Evolutionary conservation across 176 grass and related monocot genomes (phyloP).

Genomic region (Alopecurus myosuroides): DNA sequence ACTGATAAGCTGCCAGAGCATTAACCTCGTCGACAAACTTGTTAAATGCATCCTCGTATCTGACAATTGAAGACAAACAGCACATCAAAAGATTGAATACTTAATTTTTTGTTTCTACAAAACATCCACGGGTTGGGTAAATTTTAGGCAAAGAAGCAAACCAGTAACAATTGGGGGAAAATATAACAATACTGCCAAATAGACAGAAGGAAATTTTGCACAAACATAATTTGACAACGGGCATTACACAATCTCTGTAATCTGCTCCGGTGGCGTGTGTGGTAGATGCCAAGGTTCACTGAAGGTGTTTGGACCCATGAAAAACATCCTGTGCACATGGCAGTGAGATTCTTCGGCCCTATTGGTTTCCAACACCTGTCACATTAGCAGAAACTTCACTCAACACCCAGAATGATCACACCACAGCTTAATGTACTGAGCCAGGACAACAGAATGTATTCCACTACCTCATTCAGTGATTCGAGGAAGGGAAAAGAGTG

Average conservation of each 20-base stretch:
- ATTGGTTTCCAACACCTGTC: constrained; percentile 90
- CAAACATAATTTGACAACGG: constrained; percentile 1
- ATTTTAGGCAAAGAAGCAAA: constrained; percentile 10
- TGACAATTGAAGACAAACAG: constrained; percentile 20
- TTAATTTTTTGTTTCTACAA: background rate
- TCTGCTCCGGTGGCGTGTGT: constrained; percentile 72
- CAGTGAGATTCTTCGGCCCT: constrained; percentile 91
- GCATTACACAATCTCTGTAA: constrained; percentile 83
- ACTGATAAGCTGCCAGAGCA: constrained; percentile 84
- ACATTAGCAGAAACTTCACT: constrained; percentile 34
- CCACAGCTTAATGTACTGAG: background rate
- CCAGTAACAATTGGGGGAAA: background rate
- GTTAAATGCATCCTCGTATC: constrained; percentile 92
- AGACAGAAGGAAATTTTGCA: background rate
- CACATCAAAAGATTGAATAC: background rate
- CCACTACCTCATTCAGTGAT: constrained; percentile 85
- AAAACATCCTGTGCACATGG: constrained; percentile 93
- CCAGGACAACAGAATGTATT: constrained; percentile 5
- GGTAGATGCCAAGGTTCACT: constrained; percentile 96
- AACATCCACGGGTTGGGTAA: background rate
- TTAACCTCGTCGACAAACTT: constrained; percentile 97
- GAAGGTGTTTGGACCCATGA: constrained; percentile 97
- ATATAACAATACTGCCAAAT: background rate
- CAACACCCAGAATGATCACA: background rate
- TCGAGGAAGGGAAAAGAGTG: constrained; percentile 96